Percentiles rank a stretch among this genome's conserved stretches.
Conservation (phyloP, 1,284 basidiomycete species). For the Ceratobasidium sp. region DNA sequence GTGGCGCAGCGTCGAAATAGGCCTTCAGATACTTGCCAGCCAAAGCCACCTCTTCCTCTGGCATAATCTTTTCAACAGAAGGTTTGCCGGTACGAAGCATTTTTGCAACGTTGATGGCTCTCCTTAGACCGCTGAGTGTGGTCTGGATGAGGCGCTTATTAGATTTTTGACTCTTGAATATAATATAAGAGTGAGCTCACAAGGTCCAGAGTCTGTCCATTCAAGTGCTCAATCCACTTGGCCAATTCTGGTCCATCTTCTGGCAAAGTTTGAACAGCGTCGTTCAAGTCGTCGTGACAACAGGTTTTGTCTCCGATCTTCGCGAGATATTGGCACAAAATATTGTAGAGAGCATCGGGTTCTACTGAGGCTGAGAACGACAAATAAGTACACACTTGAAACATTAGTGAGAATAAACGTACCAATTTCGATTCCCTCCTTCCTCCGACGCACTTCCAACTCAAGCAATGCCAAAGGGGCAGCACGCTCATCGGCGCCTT, state of each 20-base stretch:
- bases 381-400: conserved; percentile 54
- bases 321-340: conserved; percentile 70
- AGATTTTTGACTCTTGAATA: not conserved
- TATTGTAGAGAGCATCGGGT: conserved; percentile 41
- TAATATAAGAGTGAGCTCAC: conserved; percentile 54
- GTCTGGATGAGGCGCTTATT: not conserved
- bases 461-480: conserved; percentile 78
- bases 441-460: conserved; percentile 71
- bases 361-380: conserved; percentile 17
- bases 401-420: conserved; percentile 9
- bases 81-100: conserved; percentile 37
- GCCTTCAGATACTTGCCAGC: conserved; percentile 63
- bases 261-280: conserved; percentile 57
- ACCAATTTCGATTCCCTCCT: conserved; percentile 37
- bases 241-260: conserved; percentile 58
- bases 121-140: conserved; percentile 39
- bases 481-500: conserved; percentile 78
- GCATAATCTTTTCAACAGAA: conserved; percentile 27
- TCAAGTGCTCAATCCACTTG: conserved; percentile 48
- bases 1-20: conserved; percentile 65
- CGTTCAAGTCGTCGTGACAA: conserved; percentile 83
- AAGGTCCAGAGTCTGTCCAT: conserved; percentile 35
- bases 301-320: conserved; percentile 83
- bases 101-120: conserved; percentile 37
- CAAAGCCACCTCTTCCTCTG: conserved; percentile 29